These are phyloP conservation scores for Mortierella polycephala DNA, from an alignment of 371 early-diverging fungal species.

Conservation along the genomic window DNA sequence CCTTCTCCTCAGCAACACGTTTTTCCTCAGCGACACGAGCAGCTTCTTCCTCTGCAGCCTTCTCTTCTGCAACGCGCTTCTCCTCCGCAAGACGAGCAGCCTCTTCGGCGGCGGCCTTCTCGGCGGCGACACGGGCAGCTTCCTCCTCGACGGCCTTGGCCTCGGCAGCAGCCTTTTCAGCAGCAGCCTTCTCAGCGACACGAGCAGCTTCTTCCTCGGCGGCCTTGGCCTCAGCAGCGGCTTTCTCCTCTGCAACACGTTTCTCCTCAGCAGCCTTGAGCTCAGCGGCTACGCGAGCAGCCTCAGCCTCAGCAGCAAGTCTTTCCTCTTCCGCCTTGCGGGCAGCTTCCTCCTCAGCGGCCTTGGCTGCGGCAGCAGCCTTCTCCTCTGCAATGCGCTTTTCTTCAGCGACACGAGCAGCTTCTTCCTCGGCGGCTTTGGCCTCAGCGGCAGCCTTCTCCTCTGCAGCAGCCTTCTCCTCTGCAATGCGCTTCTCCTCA, in stretches of 20 bases:
- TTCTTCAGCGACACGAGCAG: slow-evolving; percentile 11
- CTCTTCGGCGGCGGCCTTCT: slow-evolving; percentile 23
- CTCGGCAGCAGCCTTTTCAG: slow-evolving; percentile 5
- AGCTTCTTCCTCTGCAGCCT: slow-evolving; percentile 17
- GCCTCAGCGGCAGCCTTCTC: slow-evolving; percentile 33
- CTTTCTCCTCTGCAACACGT: slow-evolving; percentile 9
- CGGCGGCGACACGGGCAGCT: slow-evolving; percentile 12
- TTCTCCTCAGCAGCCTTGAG: slow-evolving; percentile 24
- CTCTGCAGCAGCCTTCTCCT: slow-evolving; percentile 14
- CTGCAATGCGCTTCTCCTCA: too few relatives aligned
- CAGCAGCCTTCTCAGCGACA: slow-evolving; percentile 9
- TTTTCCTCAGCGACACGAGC: slow-evolving; percentile 13
- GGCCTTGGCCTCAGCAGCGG: slow-evolving; percentile 16
- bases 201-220: too few relatives aligned
- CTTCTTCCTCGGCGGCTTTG: slow-evolving; percentile 22
- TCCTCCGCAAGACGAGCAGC: slow-evolving; percentile 28
- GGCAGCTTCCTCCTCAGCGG: slow-evolving; percentile 18
- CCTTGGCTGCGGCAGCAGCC: too few relatives aligned
- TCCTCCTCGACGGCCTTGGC: slow-evolving; percentile 14
- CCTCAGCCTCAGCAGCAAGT: slow-evolving; percentile 23
- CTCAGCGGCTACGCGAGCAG: slow-evolving; percentile 29
- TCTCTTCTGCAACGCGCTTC: slow-evolving; percentile 18
- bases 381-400: slow-evolving; percentile 12
- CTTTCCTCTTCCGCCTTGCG: slow-evolving; percentile 15
- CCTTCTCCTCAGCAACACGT: slow-evolving; percentile 13